A percentile compares a stretch with the other conserved stretches of the same genome.
phyloP scores from a whole-genome alignment of 2,329 filamentous ascomycete species.

The Graphium sp. region DNA sequence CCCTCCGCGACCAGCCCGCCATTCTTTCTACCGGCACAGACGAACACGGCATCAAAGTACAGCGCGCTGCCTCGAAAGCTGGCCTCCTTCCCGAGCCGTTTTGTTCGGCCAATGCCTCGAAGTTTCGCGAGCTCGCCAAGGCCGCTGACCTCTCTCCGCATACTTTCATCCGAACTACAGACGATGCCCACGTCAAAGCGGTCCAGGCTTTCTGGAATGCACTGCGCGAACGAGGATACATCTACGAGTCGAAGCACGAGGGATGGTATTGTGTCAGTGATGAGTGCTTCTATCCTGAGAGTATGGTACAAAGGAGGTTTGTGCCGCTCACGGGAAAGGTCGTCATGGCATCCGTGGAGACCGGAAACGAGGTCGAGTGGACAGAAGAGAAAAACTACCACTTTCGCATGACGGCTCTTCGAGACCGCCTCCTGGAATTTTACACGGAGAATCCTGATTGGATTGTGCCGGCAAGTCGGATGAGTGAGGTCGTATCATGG shows the following conservation, averaged over 20 bases:
- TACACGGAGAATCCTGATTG: slow-evolving; percentile 65
- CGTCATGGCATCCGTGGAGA: slow-evolving; percentile 70
- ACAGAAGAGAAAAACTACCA: slow-evolving; percentile 87
- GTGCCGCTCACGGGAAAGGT: slow-evolving; percentile 71
- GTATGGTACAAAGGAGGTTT: slow-evolving; percentile 54
- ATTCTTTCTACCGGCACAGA: slow-evolving; percentile 83
- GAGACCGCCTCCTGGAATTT: slow-evolving; percentile 60
- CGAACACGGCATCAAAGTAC: slow-evolving; percentile 95
- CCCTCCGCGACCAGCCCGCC: slow-evolving; percentile 53
- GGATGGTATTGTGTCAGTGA: slow-evolving; percentile 97
- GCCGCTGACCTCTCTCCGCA: slow-evolving; percentile 59
- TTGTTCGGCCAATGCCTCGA: slow-evolving; percentile 68
- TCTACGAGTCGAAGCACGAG: slow-evolving; percentile 74
- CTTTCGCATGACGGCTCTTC: slow-evolving; percentile 74
- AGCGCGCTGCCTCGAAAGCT: slow-evolving; percentile 62
- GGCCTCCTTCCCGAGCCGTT: slow-evolving; percentile 64
- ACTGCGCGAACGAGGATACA: slow-evolving; percentile 56
- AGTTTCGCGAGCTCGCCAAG: slow-evolving; percentile 60
- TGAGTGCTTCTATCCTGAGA: slow-evolving; percentile 84
- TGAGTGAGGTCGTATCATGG: slow-evolving; percentile 63
- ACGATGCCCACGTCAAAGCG: slow-evolving; percentile 62
- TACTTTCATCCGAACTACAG: slow-evolving; percentile 85
- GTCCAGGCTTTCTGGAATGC: slow-evolving; percentile 83
- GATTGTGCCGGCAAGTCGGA: slow-evolving; percentile 54
- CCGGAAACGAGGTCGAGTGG: slow-evolving; percentile 89